A percentile compares a stretch with the other conserved stretches of the same genome.
Conservation (phyloP, 352 stramenopile genomes). For the Porosira glacialis region DNA sequence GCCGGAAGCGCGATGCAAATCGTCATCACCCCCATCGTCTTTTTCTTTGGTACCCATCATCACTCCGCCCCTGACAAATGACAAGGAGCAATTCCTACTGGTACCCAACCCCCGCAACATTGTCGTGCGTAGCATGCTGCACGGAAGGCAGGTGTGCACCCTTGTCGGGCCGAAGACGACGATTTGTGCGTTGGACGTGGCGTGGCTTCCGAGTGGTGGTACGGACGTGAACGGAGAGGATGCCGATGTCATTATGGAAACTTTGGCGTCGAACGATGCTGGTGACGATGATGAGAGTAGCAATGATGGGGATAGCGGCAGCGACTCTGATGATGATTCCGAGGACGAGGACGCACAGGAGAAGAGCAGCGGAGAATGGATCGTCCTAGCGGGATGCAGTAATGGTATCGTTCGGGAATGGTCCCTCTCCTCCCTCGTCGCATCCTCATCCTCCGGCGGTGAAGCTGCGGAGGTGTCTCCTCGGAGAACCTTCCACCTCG, state of each 20-base stretch:
- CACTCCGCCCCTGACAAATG: slow-evolving; percentile 19
- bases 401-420: slow-evolving; percentile 64
- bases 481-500: no score
- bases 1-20: background rate
- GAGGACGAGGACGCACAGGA: no score
- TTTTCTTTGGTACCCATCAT: slow-evolving; percentile 45
- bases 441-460: no score
- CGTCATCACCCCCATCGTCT: background rate
- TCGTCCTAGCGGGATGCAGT: slow-evolving; percentile 57
- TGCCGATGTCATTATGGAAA: no score
- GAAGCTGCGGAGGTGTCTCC: no score
- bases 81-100: slow-evolving; percentile 35
- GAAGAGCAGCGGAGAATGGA: slow-evolving; percentile 54
- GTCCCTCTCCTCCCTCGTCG: no score
- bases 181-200: slow-evolving; percentile 32
- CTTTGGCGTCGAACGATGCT: no score
- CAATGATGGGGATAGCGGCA: slow-evolving; percentile 5
- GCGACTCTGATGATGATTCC: slow-evolving; percentile 4
- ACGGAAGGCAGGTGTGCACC: slow-evolving; percentile 34
- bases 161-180: slow-evolving; percentile 7
- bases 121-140: slow-evolving; percentile 36
- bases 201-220: slow-evolving; percentile 17
- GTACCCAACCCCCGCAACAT: slow-evolving; percentile 31
- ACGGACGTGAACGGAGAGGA: background rate
- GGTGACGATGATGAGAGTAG: slow-evolving; percentile 13